Conservation (phyloP, 768 basidiomycete species). For the Panus rudis region DNA sequence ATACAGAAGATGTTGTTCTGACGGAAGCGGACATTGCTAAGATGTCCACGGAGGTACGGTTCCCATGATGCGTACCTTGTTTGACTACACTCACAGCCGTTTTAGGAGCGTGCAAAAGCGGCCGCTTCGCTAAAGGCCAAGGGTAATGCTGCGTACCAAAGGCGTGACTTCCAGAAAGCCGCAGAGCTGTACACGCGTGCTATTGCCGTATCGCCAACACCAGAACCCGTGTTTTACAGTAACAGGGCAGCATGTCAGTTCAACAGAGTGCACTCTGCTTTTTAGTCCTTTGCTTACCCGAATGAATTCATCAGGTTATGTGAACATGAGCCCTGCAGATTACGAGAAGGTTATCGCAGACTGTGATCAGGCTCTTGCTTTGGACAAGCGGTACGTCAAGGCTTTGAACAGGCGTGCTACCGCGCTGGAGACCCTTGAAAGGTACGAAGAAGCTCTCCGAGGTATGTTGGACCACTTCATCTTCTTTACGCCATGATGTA, state of each 20-base stretch:
- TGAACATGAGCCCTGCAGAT: constrained; percentile 84
- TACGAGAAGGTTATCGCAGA: constrained; percentile 79
- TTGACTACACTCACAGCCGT: neutral
- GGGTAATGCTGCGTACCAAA: constrained; percentile 67
- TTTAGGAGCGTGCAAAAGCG: constrained; percentile 55
- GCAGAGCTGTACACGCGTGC: constrained; percentile 67
- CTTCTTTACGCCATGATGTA: neutral
- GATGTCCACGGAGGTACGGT: constrained; percentile 50
- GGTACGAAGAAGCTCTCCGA: constrained; percentile 70
- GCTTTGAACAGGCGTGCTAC: constrained; percentile 84
- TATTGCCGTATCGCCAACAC: constrained; percentile 65
- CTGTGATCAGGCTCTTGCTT: constrained; percentile 80
- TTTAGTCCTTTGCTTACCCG: neutral
- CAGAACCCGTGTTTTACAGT: constrained; percentile 91
- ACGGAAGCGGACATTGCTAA: constrained; percentile 49
- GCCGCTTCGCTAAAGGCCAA: constrained; percentile 62
- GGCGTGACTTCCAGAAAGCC: constrained; percentile 51
- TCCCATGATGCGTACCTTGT: neutral
- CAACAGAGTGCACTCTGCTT: neutral
- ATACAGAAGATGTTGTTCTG: constrained; percentile 35
- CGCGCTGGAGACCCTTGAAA: constrained; percentile 72
- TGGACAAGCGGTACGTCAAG: constrained; percentile 84
- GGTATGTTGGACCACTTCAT: constrained; percentile 38
- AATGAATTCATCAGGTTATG: constrained; percentile 53
- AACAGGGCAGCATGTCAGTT: constrained; percentile 92